Evolutionary conservation across 768 basidiomycete genomes (phyloP).

Genomic region (Tremella yokohamensis): DNA sequence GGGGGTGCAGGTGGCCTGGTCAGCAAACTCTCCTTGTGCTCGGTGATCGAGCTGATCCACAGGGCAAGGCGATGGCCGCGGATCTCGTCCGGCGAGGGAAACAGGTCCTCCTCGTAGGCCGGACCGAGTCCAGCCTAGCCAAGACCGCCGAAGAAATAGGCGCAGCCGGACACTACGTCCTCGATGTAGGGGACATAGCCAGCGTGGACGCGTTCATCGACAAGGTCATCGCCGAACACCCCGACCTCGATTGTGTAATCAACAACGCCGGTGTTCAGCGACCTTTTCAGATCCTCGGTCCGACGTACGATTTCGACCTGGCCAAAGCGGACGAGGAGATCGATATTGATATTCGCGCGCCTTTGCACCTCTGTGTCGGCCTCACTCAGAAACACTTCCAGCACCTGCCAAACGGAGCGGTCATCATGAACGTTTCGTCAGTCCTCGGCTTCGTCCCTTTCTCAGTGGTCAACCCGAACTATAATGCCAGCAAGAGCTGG

Average conservation of each 20-base stretch:
- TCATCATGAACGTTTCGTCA: constrained; percentile 38
- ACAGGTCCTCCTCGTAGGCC: constrained; percentile 28
- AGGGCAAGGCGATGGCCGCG: constrained; percentile 39
- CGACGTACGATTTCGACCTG: constrained; percentile 28
- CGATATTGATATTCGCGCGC: constrained; percentile 33
- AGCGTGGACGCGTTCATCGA: constrained; percentile 21
- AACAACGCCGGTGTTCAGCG: constrained; percentile 38
- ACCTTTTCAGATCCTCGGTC: constrained; percentile 25
- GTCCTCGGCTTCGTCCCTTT: constrained; percentile 32
- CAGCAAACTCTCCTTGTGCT: constrained; percentile 1
- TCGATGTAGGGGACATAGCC: constrained; percentile 26
- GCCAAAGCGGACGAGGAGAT: constrained; percentile 33
- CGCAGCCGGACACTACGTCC: constrained; percentile 32
- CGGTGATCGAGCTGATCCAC: background rate
- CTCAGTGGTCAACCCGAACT: constrained; percentile 30
- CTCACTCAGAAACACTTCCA: constrained; percentile 25
- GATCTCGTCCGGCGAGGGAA: constrained; percentile 28
- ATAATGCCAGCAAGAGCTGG: constrained; percentile 33
- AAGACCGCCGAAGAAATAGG: constrained; percentile 25
- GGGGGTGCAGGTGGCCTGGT: constrained; percentile 34
- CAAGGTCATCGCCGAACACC: constrained; percentile 25
- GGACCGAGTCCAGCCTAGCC: constrained; percentile 22
- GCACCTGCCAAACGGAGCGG: constrained; percentile 20
- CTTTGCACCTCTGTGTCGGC: constrained; percentile 25
- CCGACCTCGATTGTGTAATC: constrained; percentile 36